phyloP scores from a whole-genome alignment of 2,329 filamentous ascomycete species.

The Lithohypha guttulata region DNA sequence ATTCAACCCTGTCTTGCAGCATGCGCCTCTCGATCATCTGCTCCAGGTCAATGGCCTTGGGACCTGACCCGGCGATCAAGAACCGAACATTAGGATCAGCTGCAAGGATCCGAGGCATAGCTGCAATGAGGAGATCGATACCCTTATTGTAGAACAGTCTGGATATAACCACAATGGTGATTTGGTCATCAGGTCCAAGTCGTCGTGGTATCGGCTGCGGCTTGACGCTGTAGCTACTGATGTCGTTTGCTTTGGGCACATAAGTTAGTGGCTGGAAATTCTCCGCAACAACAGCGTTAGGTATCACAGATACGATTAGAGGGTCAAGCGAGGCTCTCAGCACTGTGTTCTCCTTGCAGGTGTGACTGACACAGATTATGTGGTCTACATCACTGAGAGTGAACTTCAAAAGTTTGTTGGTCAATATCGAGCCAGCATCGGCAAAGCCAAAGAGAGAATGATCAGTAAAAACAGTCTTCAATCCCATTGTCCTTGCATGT shows the following conservation, averaged over 20 bases:
- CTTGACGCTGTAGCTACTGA: conserved; percentile 15
- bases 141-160: conserved; percentile 98
- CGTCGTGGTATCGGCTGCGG: conserved; percentile 49
- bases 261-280: conserved; percentile 71
- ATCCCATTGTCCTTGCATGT: conserved; percentile 89
- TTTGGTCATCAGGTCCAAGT: conserved; percentile 70
- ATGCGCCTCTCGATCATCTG: conserved; percentile 97
- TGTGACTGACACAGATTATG: conserved; percentile 96
- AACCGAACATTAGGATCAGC: conserved; percentile 89
- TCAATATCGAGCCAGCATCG: conserved; percentile 87
- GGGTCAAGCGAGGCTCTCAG: conserved; percentile 88
- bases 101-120: conserved; percentile 83
- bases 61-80: conserved; percentile 89
- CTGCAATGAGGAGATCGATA: conserved; percentile 90
- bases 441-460: conserved; percentile 97
- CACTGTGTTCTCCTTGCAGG: conserved; percentile 97
- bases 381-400: conserved; percentile 93
- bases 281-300: conserved; percentile 92
- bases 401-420: conserved; percentile 95
- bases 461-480: conserved; percentile 93
- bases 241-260: conserved; percentile 33
- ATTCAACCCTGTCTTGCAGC: conserved; percentile 82
- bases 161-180: conserved; percentile 95
- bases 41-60: conserved; percentile 93
- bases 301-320: conserved; percentile 94